Base-by-base conservation (phyloP, 768 basidiomycete species). In the Porpolomopsis calyptriformis region DNA sequence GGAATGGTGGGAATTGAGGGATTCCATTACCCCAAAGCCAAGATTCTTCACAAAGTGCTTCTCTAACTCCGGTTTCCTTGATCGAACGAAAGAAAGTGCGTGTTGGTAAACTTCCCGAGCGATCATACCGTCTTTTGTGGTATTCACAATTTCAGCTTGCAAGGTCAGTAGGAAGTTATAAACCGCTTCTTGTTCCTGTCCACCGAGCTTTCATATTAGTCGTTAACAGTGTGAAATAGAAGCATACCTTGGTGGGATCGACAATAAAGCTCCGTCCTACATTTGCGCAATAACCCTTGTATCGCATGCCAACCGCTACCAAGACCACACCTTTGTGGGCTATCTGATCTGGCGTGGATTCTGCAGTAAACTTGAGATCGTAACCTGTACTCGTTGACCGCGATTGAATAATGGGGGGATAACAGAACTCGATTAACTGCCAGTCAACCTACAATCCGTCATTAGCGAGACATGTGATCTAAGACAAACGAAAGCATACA, bases 261-360 rank as follows among this genome's bases (percentile, higher is more conserved):
- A 98, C 92, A 54, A 97, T 87, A 64, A 96, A 93, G 2, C 88
- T 97, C 36, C 94, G 76, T 3, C 88, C 92, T 52, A 97, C 77
- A 60, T 91, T 94, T 23, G 86, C 80, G 58, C 90, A 91, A 55
- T 99, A 98, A 1, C 82, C 84, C 57, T 84, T 93, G 66, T 94
- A 97, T 22, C 90, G 78, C 60, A 98, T 72, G 22, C 93, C 94
- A 52, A 96, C 76, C 4, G 85, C 78, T 8, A 88, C 80, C 4
- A 98, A 68, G 47, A 97, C 77, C 33, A 98, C 88, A 16, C 93
- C 93, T 55, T 85, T 82, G 65, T 86, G 77, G 40, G 86, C 80
- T 52, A 97, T 84, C 48, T 74, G 72, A 56, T 94, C 86, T 22
- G 76, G 69, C 18, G 88, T 82, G 4, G 93, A 91, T 60, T 90